phyloP scores from a whole-genome alignment of 768 basidiomycete species.

The Infundibulicybe gibba region DNA sequence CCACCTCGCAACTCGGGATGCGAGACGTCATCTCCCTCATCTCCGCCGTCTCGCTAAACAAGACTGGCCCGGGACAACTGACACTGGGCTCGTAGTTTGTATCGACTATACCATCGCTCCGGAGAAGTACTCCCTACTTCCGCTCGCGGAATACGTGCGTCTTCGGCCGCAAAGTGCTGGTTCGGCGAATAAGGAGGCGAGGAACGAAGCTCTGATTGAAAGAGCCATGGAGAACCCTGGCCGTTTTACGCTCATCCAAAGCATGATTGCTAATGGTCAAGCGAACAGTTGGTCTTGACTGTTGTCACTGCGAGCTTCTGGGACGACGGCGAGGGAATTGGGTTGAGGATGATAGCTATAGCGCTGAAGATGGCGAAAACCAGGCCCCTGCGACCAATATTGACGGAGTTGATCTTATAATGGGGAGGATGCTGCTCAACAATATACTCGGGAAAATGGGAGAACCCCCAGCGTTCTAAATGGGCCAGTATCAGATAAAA shows the following conservation, averaged over 20 bases:
- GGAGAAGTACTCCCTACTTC: constrained; percentile 18
- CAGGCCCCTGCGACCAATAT: neutral
- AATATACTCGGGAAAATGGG: constrained; percentile 7
- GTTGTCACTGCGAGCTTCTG: constrained; percentile 28
- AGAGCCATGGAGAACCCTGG: constrained; percentile 28
- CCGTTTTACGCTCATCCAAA: constrained; percentile 27
- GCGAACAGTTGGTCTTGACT: constrained; percentile 23
- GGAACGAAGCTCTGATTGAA: constrained; percentile 34
- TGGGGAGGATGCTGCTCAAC: constrained; percentile 11
- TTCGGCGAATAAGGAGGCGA: constrained; percentile 24
- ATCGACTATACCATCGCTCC: constrained; percentile 31
- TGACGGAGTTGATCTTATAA: constrained; percentile 10
- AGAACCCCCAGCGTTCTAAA: constrained; percentile 6
- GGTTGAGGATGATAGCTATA: constrained; percentile 1
- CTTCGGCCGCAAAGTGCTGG: constrained; percentile 9
- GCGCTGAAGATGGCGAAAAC: neutral
- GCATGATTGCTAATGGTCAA: constrained; percentile 26
- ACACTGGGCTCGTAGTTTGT: constrained; percentile 22
- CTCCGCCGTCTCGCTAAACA: constrained; percentile 20
- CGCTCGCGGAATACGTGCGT: constrained; percentile 20
- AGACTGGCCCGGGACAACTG: constrained; percentile 18
- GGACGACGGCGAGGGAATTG: constrained; percentile 5
- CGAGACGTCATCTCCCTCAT: constrained; percentile 19
- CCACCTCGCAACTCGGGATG: constrained; percentile 28
- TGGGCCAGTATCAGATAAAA: no score